Base-by-base conservation (phyloP, 2,329 filamentous ascomycete genomes). In the Cladosporium cucumerinum region DNA sequence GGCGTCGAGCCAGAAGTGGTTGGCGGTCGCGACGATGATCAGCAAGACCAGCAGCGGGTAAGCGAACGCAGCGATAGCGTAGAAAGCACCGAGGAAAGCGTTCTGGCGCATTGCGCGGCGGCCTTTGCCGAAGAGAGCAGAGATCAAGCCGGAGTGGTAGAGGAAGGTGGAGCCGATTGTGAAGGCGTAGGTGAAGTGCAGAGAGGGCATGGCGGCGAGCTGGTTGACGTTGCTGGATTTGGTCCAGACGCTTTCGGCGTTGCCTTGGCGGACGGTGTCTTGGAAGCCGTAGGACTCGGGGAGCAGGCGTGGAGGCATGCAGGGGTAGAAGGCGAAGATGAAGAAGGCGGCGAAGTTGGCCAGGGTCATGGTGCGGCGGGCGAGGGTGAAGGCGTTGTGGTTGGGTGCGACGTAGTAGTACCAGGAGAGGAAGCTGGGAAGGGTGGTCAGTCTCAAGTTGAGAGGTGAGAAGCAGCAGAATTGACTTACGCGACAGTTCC, bases 1-100 rank as follows among this genome's bases (percentile, higher is more conserved):
- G 0, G 84, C 84, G 70, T 86, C 84, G 65, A 86, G 77, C 76
- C 81, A 85, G 73, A 85, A 89, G 71, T 86, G 86, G 70, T 88
- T 88, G 36, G 85, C 86, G 0, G 86, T 88, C 18, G 85, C 82
- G 30, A 88, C 82, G 66, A 88, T 88, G 30, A 83, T 81, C 6
- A 77, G 72, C 10, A 77, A 77, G 65, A 82, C 80, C 28, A 83
- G 75, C 0, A 77, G 73, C 4, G 77, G 78, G 65, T 81, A 82
- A 0, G 78, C 71, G 52, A 82, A 80, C 16, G 74, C 76, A 1
- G 76, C 73, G 0, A 79, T 72, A 32, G 81, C 77, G 65, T 82
- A 80, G 39, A 79, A 68, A 28, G 83, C 62, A 0, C 75, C 79
- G 7, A 46, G 43, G 26, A 71, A 67, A 34, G 63, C 65, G 58